Conservation (phyloP, 140 eudicot genomes). For the Ambrosia hybrid region DNA sequence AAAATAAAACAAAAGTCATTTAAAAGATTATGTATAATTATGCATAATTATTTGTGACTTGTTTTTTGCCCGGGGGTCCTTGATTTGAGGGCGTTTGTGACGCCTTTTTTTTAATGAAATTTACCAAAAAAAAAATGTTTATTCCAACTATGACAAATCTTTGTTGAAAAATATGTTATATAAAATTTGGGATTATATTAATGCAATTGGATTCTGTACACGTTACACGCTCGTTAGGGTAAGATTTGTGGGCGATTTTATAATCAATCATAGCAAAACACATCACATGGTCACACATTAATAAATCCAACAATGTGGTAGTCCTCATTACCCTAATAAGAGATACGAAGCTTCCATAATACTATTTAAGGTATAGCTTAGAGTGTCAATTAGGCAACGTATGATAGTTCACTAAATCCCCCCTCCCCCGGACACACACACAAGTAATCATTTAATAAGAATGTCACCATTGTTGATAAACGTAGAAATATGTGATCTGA, state of each 20-base stretch:
- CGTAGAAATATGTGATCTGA: no score
- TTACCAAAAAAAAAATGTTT: no score
- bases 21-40: no score
- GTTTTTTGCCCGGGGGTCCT: no score
- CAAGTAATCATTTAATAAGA: no score
- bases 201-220: constrained; percentile 10
- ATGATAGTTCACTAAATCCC: neutral
- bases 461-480: no score
- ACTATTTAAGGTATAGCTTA: constrained; percentile 9
- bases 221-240: neutral
- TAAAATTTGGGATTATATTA: constrained; percentile 8
- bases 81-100: no score
- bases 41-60: neutral
- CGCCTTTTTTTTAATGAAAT: no score
- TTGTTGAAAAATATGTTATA: neutral
- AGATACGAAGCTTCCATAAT: constrained; percentile 21
- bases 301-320: constrained; percentile 26
- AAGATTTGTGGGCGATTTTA: constrained; percentile 19
- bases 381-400: constrained; percentile 27
- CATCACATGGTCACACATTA: constrained; percentile 29
- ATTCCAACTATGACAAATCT: neutral
- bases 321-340: constrained; percentile 19
- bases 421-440: no score
- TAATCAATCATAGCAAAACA: constrained; percentile 20
- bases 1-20: neutral